Conservation (phyloP, 805 yeast genomes). For the Candida multigemmis region DNA sequence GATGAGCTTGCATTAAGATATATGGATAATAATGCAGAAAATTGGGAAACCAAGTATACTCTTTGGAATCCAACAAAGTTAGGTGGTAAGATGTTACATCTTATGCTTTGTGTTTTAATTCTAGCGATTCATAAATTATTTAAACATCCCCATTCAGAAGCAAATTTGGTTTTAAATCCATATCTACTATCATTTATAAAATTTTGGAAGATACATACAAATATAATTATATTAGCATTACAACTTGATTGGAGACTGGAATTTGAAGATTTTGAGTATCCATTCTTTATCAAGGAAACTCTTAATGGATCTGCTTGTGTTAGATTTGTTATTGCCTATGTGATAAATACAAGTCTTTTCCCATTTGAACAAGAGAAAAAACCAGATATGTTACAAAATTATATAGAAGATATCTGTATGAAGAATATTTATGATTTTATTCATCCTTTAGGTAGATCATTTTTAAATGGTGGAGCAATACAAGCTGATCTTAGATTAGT, state of each 20-base stretch:
- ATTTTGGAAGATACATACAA: constrained; percentile 61
- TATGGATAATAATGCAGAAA: constrained; percentile 28
- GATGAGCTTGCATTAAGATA: constrained; percentile 33
- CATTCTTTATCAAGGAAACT: constrained; percentile 20
- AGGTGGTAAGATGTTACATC: constrained; percentile 14
- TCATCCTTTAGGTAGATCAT: constrained; percentile 58
- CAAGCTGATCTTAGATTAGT: constrained; percentile 50
- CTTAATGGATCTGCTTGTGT: constrained; percentile 58
- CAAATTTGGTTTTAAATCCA: constrained; percentile 48
- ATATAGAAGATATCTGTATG: too few relatives aligned
- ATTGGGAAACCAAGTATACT: constrained; percentile 13
- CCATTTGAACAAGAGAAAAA: constrained; percentile 4
- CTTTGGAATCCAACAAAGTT: constrained; percentile 17
- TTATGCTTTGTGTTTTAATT: constrained; percentile 23
- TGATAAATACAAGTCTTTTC: constrained; percentile 38
- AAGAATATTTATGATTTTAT: too few relatives aligned
- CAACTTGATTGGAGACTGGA: constrained; percentile 35
- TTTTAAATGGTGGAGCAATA: constrained; percentile 48
- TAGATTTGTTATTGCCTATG: constrained; percentile 51
- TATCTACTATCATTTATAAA: constrained; percentile 48
- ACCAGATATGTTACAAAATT: too few relatives aligned
- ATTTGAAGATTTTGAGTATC: constrained; percentile 14
- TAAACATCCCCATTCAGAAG: constrained; percentile 13
- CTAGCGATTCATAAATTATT: constrained; percentile 23
- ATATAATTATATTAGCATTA: constrained; percentile 48